These are phyloP conservation scores for Lippia alba DNA, from an alignment of 305 asterid genomes.

Conservation along the genomic window DNA sequence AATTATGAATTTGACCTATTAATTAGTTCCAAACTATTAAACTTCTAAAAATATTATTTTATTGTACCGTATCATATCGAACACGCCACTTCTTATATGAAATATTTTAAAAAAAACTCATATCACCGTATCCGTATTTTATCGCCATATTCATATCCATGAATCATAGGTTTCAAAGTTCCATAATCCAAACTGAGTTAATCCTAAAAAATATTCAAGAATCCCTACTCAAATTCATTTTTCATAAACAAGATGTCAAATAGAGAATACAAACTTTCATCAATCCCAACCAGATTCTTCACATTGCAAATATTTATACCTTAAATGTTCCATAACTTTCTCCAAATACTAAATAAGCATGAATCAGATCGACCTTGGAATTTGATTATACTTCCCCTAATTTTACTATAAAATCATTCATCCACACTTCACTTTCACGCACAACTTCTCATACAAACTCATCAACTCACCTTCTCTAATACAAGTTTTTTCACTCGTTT, in stretches of 20 bases:
- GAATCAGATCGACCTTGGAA: background rate
- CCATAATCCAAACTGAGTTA: background rate
- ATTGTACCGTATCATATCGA: no score
- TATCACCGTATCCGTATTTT: no score
- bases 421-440: background rate
- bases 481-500: background rate
- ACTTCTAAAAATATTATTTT: no score
- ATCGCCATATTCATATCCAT: no score
- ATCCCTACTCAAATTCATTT: background rate
- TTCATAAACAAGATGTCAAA: background rate
- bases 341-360: background rate
- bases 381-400: background rate
- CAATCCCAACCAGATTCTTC: background rate
- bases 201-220: background rate
- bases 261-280: background rate
- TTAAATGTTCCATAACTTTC: background rate
- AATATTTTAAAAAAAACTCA: no score
- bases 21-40: no score
- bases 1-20: no score
- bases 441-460: background rate
- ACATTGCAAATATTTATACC: background rate
- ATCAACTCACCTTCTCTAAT: background rate
- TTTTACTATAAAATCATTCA: background rate
- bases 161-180: background rate
- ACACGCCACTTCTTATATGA: no score